These are phyloP conservation scores for Phellopilus nigrolimitatus DNA, from an alignment of 1,284 basidiomycete genomes.

Conservation along the genomic window DNA sequence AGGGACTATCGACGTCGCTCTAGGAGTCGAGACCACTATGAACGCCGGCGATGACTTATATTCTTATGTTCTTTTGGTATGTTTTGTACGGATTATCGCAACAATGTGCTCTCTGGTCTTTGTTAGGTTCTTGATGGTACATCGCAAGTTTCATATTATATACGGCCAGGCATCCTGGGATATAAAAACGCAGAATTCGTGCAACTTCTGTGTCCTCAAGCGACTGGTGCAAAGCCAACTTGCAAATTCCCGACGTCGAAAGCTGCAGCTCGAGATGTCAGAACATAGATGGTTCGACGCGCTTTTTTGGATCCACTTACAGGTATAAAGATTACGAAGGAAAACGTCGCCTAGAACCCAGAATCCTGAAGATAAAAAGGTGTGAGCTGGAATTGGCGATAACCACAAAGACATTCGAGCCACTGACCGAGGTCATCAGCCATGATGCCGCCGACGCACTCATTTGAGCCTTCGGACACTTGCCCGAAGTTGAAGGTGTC, in stretches of 20 bases:
- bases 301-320: slow-evolving; percentile 8
- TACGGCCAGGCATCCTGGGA: background rate
- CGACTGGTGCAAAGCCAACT: slow-evolving; percentile 7
- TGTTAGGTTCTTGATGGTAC: background rate
- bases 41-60: slow-evolving; percentile 4
- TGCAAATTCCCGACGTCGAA: slow-evolving; percentile 21
- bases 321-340: slow-evolving; percentile 23
- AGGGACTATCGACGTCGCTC: slow-evolving; percentile 13
- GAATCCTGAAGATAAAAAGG: slow-evolving; percentile 12
- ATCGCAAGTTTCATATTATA: background rate
- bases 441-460: slow-evolving; percentile 23
- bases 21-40: slow-evolving; percentile 13
- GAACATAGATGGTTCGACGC: background rate
- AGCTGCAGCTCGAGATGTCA: slow-evolving; percentile 9
- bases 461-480: slow-evolving; percentile 21
- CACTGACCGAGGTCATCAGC: slow-evolving; percentile 14
- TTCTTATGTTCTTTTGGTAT: background rate
- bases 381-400: too few species aligned
- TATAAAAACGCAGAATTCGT: background rate
- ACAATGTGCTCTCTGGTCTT: too few species aligned
- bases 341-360: slow-evolving; percentile 25
- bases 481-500: slow-evolving; percentile 23
- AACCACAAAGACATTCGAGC: too few species aligned
- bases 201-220: background rate
- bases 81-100: too few species aligned